Evolutionary conservation across 495 filamentous ascomycete species (phyloP), one percentile per base, ranked within the genome.

Genomic region (Aspergillus ostianus): DNA sequence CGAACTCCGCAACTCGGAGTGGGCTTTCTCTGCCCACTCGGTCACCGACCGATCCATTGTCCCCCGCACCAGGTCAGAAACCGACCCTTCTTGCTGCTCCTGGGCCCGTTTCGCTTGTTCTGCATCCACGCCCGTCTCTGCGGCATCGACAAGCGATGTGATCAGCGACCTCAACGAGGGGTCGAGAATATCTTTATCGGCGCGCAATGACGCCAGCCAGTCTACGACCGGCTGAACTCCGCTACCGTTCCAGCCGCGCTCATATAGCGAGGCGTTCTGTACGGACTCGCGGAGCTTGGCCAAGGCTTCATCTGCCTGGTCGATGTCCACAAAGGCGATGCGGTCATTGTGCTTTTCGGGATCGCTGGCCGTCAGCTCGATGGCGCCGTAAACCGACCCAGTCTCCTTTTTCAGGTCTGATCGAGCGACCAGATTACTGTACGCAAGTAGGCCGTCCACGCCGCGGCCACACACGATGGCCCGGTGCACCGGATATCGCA

Each of bases 401-500:
- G 70, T 66, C 29, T 78, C 73, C 15, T 65, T 67, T 27, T 71
- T 70, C 8, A 77, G 61, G 32, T 70, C 66, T 21, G 72, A 64
- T 46, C 71, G 66, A 58, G 76, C 59, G 50, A 78, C 64, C 56
- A 79, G 70, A 4, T 72, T 69, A 53, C 83, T 79, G 57, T 84
- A 83, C 13, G 79, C 73, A 10, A 84, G 69, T 1, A 84, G 62
- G 8, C 80, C 82, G 19, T 83, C 75, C 19, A 85, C 66, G 0
- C 91, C 93, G 47, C 87, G 81, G 3, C 85, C 86, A 32, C 95
- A 85, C 15, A 97, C 61, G 23, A 98, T 70, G 10, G 87, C 84
- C 70, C 87, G 89, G 64, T 98, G 94, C 17, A 97, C 91, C 0
- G 94, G 93, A 56, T 92, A 91, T 10, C 85, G 84, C 12, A 96